Base-by-base conservation (phyloP, 1,284 basidiomycete species). In the Vanrija sp. region DNA sequence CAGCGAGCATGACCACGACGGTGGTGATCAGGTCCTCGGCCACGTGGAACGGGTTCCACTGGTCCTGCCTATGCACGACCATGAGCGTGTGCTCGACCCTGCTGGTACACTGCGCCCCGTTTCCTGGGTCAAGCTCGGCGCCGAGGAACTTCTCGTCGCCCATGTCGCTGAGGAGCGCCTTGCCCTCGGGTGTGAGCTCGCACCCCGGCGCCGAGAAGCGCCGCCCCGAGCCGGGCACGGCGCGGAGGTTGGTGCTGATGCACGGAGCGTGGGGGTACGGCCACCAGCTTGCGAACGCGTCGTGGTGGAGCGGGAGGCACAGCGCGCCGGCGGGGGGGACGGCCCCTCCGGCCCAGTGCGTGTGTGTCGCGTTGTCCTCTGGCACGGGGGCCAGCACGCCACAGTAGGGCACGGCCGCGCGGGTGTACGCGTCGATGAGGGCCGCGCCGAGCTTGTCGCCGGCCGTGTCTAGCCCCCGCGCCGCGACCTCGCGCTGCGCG, bases 21-120 rank as follows among this genome's bases (percentile, higher is more conserved):
- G 71, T 72, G 1, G 71, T 73, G 43, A 75, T 60, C 10, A 75
- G 57, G 57, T 75, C 73, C 47, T 75, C 73, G 2, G 69, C 66
- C 36, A 72, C 69, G 50, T 75, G 73, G 50, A 73, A 73, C 67
- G 71, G 71, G 57, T 71, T 71, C 70, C 70, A 72, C 39, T 65
- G 61, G 60, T 72, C 70, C 51, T 71, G 71, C 20, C 73, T 47
- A 0, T 61, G 62, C 20, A 73, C 62, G 15, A 73, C 44, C n/a
- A 75, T n/a, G 4, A 68, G 35, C 2, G 69, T 71, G 15, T 62
- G 57, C n/a, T 65, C 62, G 1, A 71, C 47, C 9, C 47, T 23
- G 45, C 60, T 58, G 22, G 50, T 51, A 48, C 45, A 49, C 4
- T 54, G 52, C 6, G 25, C 43, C 3, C 65, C 58, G 5, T 27